Percentiles rank a stretch among this genome's conserved stretches.
phyloP scores from a whole-genome alignment of 208 protist genomes.

The Entamoeba histolytica region DNA sequence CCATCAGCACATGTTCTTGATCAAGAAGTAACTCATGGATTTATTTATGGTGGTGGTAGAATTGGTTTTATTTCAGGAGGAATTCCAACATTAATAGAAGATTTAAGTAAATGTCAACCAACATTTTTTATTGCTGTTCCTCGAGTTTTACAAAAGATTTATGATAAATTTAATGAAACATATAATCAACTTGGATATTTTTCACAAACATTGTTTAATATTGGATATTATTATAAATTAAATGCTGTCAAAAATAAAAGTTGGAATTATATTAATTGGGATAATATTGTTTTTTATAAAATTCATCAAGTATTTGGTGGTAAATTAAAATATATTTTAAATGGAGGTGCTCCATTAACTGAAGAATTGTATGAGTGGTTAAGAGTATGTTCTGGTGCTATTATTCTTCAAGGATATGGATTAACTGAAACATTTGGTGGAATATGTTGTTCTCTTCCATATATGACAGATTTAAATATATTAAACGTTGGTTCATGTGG shows the following conservation, averaged over 20 bases:
- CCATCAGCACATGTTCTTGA: not conserved
- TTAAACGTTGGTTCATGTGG: not conserved
- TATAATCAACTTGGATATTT: not conserved
- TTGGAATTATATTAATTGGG: not conserved
- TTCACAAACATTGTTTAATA: not conserved
- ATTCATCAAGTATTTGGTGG: not conserved
- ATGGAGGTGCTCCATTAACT: not conserved
- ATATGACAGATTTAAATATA: not conserved
- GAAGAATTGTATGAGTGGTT: not conserved
- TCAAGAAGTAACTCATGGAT: not conserved
- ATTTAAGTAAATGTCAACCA: not conserved
- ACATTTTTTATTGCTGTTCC: slow-evolving; percentile 6
- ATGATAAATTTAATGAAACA: not conserved
- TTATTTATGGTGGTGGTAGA: not conserved
- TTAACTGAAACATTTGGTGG: not conserved
- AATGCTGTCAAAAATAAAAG: not conserved
- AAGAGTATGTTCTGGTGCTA: not conserved
- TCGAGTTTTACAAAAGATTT: not conserved
- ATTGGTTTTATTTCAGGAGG: not conserved
- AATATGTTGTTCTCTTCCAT: not conserved
- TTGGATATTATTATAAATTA: not conserved
- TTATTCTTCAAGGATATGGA: not conserved
- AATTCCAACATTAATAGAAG: not conserved
- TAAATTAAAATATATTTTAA: not conserved
- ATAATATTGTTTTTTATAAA: not conserved